These are phyloP conservation scores for Aspergillus incahuasiensis DNA, from an alignment of 495 filamentous ascomycete genomes.

Conservation along the genomic window DNA sequence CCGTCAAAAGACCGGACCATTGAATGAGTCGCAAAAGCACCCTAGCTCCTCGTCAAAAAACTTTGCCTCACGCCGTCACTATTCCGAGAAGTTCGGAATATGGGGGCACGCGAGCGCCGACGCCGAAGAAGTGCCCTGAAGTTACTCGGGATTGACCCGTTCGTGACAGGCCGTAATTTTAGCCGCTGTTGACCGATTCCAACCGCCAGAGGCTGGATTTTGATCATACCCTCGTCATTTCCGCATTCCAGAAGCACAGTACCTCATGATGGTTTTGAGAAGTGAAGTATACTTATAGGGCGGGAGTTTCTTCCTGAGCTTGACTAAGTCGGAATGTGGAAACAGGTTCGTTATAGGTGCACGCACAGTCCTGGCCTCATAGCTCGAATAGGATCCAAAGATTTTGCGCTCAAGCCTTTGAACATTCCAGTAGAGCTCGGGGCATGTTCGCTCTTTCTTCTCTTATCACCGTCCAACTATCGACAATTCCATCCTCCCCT, in stretches of 20 bases:
- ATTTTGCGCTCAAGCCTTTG: background rate
- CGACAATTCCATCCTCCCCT: background rate
- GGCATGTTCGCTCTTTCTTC: background rate
- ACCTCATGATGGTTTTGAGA: background rate
- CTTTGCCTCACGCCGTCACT: background rate
- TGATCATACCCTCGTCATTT: background rate
- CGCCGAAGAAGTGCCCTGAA: background rate
- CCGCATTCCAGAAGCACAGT: constrained; percentile 3
- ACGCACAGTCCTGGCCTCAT: constrained; percentile 1
- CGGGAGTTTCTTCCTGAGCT: background rate
- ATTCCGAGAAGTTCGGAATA: background rate
- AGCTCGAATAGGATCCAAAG: background rate
- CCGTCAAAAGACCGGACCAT: background rate
- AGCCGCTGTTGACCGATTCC: background rate
- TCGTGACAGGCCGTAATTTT: too few relatives aligned
- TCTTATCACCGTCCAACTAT: background rate
- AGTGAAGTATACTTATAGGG: background rate
- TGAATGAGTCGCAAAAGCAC: background rate
- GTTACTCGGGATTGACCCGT: background rate
- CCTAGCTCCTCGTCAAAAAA: background rate
- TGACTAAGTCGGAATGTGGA: constrained; percentile 5
- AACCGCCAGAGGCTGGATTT: background rate
- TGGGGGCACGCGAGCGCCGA: background rate
- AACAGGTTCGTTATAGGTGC: background rate
- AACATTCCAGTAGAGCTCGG: constrained; percentile 8